These are phyloP conservation scores for Dendrocalamus sinicus DNA, from an alignment of 176 grass and related monocot species.

Conservation along the genomic window DNA sequence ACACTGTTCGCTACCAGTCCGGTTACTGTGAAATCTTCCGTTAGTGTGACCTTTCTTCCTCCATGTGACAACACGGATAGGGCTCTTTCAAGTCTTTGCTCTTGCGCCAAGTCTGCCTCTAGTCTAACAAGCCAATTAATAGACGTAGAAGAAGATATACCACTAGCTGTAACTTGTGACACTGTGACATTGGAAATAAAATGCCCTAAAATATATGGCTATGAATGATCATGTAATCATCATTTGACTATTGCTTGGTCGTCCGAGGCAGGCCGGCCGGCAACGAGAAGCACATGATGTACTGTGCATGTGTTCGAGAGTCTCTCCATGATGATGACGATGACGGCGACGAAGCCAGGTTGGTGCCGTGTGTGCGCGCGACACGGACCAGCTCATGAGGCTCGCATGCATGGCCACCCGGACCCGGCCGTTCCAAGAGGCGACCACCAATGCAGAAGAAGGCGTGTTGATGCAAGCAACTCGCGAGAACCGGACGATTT, in stretches of 20 bases:
- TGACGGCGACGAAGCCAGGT: not conserved
- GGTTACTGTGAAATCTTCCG: conserved; percentile 16
- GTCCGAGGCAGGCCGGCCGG: not conserved
- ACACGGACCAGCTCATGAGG: conserved; percentile 45
- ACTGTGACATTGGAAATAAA: conserved; percentile 4
- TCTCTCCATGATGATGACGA: conserved; percentile 3
- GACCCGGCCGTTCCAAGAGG: conserved; percentile 3
- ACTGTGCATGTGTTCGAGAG: not conserved
- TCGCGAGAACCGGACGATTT: not conserved
- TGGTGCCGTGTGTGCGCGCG: conserved; percentile 16
- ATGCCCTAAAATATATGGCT: not conserved
- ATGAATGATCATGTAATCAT: not conserved
- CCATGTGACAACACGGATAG: conserved; percentile 28
- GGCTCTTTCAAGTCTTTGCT: not conserved
- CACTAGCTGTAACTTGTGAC: not conserved
- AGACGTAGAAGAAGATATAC: conserved; percentile 2
- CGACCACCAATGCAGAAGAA: not conserved
- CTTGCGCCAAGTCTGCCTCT: conserved; percentile 19
- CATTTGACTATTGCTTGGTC: not conserved
- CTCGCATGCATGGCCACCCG: conserved; percentile 34
- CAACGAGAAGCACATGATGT: conserved; percentile 1
- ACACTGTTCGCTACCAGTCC: conserved; percentile 13
- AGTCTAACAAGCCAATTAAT: conserved; percentile 34
- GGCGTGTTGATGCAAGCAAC: conserved; percentile 36
- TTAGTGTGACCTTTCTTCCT: conserved; percentile 24